A percentile compares a stretch with the other conserved stretches of the same genome.
These are phyloP conservation scores for Actinidia chinensis DNA, from an alignment of 179 eudicot species.

Conservation along the genomic window DNA sequence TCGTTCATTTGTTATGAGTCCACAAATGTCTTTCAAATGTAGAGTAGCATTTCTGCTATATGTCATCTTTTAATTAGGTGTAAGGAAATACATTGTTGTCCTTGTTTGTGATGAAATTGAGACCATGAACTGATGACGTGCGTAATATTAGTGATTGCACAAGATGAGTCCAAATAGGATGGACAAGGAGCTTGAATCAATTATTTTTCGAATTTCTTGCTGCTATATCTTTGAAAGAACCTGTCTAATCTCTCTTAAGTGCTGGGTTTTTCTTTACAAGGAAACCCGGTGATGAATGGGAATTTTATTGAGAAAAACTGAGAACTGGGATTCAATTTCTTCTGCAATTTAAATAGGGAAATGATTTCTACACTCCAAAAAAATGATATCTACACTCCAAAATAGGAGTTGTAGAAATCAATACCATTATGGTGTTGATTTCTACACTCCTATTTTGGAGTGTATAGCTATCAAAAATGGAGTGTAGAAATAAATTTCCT, in stretches of 20 bases:
- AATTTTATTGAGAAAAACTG: no score
- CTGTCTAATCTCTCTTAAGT: neutral
- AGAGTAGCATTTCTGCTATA: no score
- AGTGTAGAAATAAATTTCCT: no score
- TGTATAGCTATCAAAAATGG: no score
- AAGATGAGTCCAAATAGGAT: neutral
- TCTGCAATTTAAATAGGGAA: neutral
- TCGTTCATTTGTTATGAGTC: slow-evolving; percentile 22
- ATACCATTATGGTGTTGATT: no score
- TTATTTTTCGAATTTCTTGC: neutral
- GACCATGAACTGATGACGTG: neutral
- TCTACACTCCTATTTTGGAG: no score
- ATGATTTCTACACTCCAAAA: no score
- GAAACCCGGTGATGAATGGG: no score
- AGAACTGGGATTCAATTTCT: neutral
- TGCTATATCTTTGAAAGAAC: slow-evolving; percentile 6
- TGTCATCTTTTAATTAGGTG: neutral
- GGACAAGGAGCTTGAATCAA: neutral
- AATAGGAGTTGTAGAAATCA: no score
- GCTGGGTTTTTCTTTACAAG: neutral
- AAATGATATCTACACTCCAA: no score
- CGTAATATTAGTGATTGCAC: neutral
- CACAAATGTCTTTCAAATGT: neutral
- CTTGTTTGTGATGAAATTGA: no score
- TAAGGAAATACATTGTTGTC: neutral